These are phyloP conservation scores for Eucalyptus melliodora DNA, from an alignment of 345 rosid species.

Conservation along the genomic window DNA sequence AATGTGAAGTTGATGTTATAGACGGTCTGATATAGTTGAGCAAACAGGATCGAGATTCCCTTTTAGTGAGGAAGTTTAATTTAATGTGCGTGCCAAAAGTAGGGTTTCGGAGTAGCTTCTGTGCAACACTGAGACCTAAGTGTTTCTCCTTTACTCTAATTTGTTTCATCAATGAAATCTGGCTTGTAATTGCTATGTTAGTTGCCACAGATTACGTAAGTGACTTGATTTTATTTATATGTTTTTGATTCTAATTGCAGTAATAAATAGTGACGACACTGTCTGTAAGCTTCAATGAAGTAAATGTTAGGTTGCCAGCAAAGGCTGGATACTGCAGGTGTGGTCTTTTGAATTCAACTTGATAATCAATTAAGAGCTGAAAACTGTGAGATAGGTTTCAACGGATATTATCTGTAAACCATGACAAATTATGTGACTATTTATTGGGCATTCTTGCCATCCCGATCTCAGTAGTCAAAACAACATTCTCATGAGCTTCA, in stretches of 20 bases:
- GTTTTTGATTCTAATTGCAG: neutral
- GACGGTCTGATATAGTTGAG: neutral
- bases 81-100: neutral
- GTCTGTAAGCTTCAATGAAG: neutral
- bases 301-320: neutral
- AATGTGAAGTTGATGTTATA: neutral
- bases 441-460: neutral
- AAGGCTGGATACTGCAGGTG: neutral
- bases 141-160: neutral
- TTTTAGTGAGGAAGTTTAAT: neutral
- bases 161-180: neutral
- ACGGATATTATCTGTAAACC: neutral
- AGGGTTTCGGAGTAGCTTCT: neutral
- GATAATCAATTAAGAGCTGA: neutral
- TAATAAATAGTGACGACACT: neutral
- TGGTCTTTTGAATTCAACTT: neutral
- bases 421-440: neutral
- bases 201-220: neutral
- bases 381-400: neutral
- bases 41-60: neutral
- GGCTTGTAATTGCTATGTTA: neutral
- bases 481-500: neutral
- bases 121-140: neutral
- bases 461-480: neutral
- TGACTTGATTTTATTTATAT: neutral